These are phyloP conservation scores for Xylaria scruposa DNA, from an alignment of 495 filamentous ascomycete genomes.

Conservation along the genomic window DNA sequence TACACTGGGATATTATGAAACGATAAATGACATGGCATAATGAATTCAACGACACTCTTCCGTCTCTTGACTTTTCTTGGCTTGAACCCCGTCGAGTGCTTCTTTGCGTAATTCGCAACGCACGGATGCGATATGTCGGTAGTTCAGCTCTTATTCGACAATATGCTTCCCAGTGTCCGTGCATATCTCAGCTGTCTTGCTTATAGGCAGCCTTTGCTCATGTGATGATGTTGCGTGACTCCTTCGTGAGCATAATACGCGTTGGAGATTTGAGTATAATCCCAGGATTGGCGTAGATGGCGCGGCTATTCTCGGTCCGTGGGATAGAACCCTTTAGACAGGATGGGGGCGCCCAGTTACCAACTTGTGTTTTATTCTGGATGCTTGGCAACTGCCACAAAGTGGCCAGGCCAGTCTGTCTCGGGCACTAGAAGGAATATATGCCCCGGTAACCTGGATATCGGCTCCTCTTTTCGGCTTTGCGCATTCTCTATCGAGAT, in stretches of 20 bases:
- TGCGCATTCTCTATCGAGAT: slow-evolving; percentile 10
- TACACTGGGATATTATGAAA: slow-evolving; percentile 24
- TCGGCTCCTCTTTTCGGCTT: slow-evolving; percentile 19
- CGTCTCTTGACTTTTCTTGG: slow-evolving; percentile 5
- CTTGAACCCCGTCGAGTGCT: not conserved
- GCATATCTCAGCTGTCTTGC: not conserved
- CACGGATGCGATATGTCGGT: not conserved
- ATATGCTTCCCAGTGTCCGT: not conserved
- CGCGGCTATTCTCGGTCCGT: slow-evolving; percentile 11
- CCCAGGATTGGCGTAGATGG: not conserved
- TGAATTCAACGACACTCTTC: slow-evolving; percentile 29
- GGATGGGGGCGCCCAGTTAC: not conserved
- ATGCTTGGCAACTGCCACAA: slow-evolving; percentile 10
- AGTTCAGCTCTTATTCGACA: not conserved
- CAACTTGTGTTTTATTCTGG: not conserved
- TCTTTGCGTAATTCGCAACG: not conserved
- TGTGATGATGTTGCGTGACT: slow-evolving; percentile 7
- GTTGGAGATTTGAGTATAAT: not conserved
- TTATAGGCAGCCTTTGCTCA: not conserved
- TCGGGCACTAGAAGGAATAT: not conserved
- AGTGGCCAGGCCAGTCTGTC: slow-evolving; percentile 14
- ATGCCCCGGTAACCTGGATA: slow-evolving; percentile 24
- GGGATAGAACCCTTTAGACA: slow-evolving; percentile 1
- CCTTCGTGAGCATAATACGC: not conserved
- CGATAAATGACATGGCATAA: slow-evolving; percentile 31